Conservation (phyloP, 306 rosid genomes). For the Quercus engelmannii region DNA sequence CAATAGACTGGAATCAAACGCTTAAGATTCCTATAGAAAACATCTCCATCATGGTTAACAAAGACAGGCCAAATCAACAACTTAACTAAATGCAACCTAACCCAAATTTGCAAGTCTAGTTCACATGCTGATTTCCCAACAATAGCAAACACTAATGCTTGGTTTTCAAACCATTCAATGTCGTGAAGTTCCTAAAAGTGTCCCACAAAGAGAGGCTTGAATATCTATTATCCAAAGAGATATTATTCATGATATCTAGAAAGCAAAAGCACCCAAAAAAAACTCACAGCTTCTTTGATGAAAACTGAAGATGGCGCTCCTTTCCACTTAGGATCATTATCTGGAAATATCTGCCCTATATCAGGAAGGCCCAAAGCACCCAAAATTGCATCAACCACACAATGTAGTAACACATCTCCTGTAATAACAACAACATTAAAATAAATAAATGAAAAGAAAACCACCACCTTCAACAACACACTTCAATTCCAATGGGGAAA, state of each 20-base stretch:
- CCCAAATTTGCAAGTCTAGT: background rate
- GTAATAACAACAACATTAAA: slow-evolving; percentile 8
- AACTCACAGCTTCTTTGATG: slow-evolving; percentile 84
- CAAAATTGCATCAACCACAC: slow-evolving; percentile 90
- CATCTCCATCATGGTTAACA: background rate
- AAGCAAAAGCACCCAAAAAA: background rate
- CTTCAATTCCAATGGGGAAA: background rate
- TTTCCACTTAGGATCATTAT: slow-evolving; percentile 92
- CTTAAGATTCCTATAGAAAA: background rate
- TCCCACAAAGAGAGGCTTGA: background rate
- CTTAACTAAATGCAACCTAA: too few species aligned
- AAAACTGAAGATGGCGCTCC: slow-evolving; percentile 83
- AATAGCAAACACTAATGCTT: background rate
- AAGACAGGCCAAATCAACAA: too few species aligned
- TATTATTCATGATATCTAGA: background rate
- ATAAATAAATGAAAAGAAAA: background rate
- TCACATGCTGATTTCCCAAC: background rate
- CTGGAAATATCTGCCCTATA: slow-evolving; percentile 89
- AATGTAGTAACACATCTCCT: slow-evolving; percentile 97
- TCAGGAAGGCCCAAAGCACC: slow-evolving; percentile 97
- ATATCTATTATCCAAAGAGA: background rate
- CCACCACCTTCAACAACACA: background rate
- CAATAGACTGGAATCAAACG: background rate
- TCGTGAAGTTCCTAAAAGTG: background rate
- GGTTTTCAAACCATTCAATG: background rate